Conservation (phyloP, 2,329 filamentous ascomycete species). For the Ophiostoma sp. region DNA sequence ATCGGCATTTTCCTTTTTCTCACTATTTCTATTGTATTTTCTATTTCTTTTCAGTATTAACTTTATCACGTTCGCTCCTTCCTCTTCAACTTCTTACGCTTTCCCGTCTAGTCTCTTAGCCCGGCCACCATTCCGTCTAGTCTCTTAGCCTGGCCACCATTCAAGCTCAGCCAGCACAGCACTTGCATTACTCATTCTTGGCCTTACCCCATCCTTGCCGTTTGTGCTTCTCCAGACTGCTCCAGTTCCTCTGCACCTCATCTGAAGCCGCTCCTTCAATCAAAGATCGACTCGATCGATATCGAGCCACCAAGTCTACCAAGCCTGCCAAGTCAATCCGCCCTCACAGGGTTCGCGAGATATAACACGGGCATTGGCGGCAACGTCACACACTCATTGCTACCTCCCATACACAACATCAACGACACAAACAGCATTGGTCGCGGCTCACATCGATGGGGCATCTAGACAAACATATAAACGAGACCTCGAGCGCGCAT, state of each 20-base stretch:
- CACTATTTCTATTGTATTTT: background rate
- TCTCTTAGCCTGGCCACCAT: background rate
- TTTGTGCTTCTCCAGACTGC: background rate
- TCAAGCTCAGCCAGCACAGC: background rate
- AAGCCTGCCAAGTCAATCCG: background rate
- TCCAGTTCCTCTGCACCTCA: slow-evolving; percentile 10
- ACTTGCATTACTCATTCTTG: background rate
- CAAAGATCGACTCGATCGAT: background rate
- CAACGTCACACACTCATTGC: background rate
- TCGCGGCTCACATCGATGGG: background rate
- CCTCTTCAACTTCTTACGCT: slow-evolving; percentile 6
- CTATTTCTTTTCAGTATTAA: slow-evolving; percentile 1
- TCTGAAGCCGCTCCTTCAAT: background rate
- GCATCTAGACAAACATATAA: background rate
- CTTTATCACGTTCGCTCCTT: background rate
- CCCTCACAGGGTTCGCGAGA: background rate
- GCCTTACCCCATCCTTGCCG: background rate
- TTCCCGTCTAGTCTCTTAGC: slow-evolving; percentile 1
- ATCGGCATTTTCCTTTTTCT: background rate
- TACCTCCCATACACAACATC: background rate
- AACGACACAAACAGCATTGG: background rate
- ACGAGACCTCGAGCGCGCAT: background rate
- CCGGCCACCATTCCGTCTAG: slow-evolving; percentile 2
- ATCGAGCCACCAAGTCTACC: background rate
- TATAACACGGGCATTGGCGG: background rate